Conservation (phyloP, 2,329 filamentous ascomycete genomes). For the Cytospora piceae region DNA sequence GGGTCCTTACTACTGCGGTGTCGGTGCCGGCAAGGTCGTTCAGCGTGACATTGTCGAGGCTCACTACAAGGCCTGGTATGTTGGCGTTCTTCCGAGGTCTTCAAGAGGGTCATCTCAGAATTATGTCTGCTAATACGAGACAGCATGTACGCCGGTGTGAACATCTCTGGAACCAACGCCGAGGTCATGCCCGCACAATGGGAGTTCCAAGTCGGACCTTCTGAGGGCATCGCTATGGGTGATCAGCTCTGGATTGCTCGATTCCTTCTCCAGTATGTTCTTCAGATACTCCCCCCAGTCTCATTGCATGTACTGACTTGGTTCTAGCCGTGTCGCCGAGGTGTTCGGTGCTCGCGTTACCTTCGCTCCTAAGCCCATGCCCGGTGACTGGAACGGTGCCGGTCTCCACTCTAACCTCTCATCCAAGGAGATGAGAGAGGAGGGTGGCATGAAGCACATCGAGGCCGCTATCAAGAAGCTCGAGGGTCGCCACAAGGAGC, state of each 20-base stretch:
- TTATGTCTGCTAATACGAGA: slow-evolving; percentile 37
- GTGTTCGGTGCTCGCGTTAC: slow-evolving; percentile 97
- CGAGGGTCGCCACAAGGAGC: slow-evolving; percentile 75
- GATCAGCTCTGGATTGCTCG: slow-evolving; percentile 95
- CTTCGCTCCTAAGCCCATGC: slow-evolving; percentile 91
- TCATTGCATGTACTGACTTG: slow-evolving; percentile 54
- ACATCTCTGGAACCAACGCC: slow-evolving; percentile 98
- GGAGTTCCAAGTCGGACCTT: slow-evolving; percentile 97
- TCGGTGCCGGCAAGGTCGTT: slow-evolving; percentile 94
- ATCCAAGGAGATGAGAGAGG: slow-evolving; percentile 82
- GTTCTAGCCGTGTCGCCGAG: slow-evolving; percentile 70
- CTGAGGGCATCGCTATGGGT: slow-evolving; percentile 81
- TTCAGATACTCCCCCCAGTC: slow-evolving; percentile 34
- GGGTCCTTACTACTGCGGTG: slow-evolving; percentile 97
- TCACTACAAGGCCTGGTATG: slow-evolving; percentile 73
- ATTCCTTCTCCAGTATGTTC: slow-evolving; percentile 70
- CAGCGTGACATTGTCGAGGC: slow-evolving; percentile 97
- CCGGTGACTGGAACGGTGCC: slow-evolving; percentile 85
- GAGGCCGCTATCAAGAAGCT: slow-evolving; percentile 85
- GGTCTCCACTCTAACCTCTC: slow-evolving; percentile 95
- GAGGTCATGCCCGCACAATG: slow-evolving; percentile 98
- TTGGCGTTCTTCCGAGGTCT: background rate
- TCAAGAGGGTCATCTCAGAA: background rate
- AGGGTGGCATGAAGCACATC: slow-evolving; percentile 95
- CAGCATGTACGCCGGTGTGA: slow-evolving; percentile 80